Base-by-base conservation (phyloP, 768 basidiomycete genomes). In the Pisolithus microcarpus region DNA sequence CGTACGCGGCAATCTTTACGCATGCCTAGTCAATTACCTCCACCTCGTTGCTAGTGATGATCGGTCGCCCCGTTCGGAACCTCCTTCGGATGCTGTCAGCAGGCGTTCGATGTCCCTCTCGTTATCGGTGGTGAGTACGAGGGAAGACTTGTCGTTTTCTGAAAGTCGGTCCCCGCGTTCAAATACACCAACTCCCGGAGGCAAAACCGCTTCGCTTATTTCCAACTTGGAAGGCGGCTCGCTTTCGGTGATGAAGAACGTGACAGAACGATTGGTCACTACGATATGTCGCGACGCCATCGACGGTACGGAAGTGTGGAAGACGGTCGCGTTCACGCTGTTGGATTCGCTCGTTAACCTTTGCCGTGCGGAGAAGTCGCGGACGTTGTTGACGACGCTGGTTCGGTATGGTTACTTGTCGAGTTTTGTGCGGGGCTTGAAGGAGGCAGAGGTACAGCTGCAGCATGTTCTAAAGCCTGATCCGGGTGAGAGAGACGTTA, bases 221-320 rank as follows among this genome's bases (percentile, higher is more conserved):
- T 66, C 76, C 16, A 64, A 78, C 1, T 70, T 92, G 24, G 78
- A 87, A 51, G 61, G 67, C 5, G 81, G 84, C 4, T 86, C 84
- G 54, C 63, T 92, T 9, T 67, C 77, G 0, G 72, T 86, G 50
- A 70, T 98, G 63, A 85, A 84, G 58, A 68, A 75, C 5, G 74
- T 73, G 34, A 75, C 85, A 58, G 94, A 95, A 49, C 76, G 85
- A 5, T 68, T 97, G 18, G 74, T 92, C 0, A 69, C 80, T 0
- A 75, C 81, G 36, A 73, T 95, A 37, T 81, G 89, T 19, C 77
- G 91, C n/a, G 95, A 98, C 61, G 93, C 92, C 1, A 87, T 91
- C 49, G 93, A 96, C 56, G 94, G 93, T 7, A 84, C 89, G 16
- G 93, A 97, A 66, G 90, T 97, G 2, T 98, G 95, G 95, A 91